Conservation (phyloP, 768 basidiomycete species). For the Lepiota venenata region DNA sequence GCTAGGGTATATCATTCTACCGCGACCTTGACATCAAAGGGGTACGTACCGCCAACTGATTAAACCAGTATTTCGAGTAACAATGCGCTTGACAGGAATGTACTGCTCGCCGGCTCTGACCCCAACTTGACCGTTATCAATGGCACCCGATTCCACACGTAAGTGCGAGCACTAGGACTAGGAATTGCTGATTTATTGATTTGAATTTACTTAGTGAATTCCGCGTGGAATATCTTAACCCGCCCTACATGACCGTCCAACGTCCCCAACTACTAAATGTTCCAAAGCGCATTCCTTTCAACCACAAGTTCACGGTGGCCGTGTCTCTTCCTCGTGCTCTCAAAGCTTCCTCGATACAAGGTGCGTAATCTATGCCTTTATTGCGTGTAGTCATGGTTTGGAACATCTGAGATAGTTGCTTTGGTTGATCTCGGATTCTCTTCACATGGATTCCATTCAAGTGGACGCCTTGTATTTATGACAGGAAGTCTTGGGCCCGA, state of each 20-base stretch:
- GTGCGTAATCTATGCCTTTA: constrained; percentile 23
- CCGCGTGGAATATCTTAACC: constrained; percentile 41
- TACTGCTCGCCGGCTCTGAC: constrained; percentile 40
- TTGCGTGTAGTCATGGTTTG: too few relatives aligned
- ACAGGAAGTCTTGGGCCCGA: constrained; percentile 8
- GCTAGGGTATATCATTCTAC: constrained; percentile 63
- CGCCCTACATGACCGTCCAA: constrained; percentile 33
- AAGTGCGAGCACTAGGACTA: not conserved
- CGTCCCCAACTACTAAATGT: constrained; percentile 29
- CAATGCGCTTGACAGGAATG: constrained; percentile 17
- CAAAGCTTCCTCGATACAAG: constrained; percentile 18
- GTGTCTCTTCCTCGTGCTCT: constrained; percentile 25
- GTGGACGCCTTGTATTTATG: constrained; percentile 23
- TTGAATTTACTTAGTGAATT: constrained; percentile 28
- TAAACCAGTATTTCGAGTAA: not conserved
- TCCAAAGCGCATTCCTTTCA: constrained; percentile 30
- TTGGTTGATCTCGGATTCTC: constrained; percentile 36
- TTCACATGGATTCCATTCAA: constrained; percentile 34
- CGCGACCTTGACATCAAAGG: constrained; percentile 54
- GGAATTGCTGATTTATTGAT: not conserved
- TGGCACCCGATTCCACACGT: constrained; percentile 25
- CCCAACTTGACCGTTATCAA: constrained; percentile 33
- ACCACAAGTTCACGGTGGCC: constrained; percentile 25
- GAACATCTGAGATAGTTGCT: constrained; percentile 19
- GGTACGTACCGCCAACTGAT: constrained; percentile 30